phyloP scores from a whole-genome alignment of 441 rosid species.

The Metrosideros polymorpha region DNA sequence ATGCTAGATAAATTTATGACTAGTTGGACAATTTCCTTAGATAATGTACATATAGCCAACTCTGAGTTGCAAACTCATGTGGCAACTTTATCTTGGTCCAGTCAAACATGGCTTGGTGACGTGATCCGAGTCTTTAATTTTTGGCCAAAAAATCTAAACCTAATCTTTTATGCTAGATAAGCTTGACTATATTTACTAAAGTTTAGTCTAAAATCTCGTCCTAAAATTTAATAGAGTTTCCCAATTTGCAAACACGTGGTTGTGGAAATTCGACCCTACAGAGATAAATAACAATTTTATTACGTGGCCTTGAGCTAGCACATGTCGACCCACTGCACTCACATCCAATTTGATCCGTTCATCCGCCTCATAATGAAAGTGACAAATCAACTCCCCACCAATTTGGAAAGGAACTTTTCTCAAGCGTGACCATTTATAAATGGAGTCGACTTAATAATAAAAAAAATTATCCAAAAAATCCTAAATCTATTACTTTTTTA shows the following conservation, averaged over 20 bases:
- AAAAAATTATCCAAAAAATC: too few relatives aligned
- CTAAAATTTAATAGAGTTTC: not conserved
- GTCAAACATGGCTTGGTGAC: not conserved
- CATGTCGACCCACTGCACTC: not conserved
- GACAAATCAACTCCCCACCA: not conserved
- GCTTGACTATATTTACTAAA: not conserved
- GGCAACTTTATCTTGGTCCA: not conserved
- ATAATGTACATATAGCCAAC: not conserved
- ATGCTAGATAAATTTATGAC: too few relatives aligned
- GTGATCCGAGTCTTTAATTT: not conserved
- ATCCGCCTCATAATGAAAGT: not conserved
- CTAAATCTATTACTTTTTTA: too few relatives aligned
- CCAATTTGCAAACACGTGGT: not conserved
- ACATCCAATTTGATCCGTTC: not conserved
- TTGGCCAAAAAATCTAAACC: not conserved
- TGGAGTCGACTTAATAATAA: too few relatives aligned
- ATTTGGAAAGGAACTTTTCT: not conserved
- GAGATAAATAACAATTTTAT: not conserved
- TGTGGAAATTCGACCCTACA: not conserved
- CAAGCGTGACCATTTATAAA: not conserved
- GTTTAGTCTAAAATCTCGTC: not conserved
- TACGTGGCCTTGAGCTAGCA: not conserved
- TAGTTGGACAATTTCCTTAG: not conserved
- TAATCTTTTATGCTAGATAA: not conserved
- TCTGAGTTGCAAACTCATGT: not conserved